Conservation (phyloP, 768 basidiomycete species). For the Galerina marginata region DNA sequence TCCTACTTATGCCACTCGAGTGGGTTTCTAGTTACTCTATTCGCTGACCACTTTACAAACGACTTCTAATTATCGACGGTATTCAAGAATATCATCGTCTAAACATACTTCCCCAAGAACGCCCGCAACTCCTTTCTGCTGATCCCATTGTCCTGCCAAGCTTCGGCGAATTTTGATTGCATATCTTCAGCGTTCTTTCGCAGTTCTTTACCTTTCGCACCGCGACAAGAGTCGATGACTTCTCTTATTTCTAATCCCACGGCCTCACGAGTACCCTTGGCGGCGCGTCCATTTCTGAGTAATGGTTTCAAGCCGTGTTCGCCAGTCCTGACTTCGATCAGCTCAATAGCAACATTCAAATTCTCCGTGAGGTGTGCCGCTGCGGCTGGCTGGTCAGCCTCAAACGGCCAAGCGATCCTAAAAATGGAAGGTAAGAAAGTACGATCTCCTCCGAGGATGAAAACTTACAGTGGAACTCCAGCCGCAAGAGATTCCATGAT, state of each 20-base stretch:
- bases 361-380: conserved; percentile 1
- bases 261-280: conserved; percentile 10
- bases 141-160: conserved; percentile 8
- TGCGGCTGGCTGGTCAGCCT: conserved; percentile 2
- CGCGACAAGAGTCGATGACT: neutral
- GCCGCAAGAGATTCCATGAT: neutral
- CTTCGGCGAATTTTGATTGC: neutral
- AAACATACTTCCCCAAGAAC: neutral
- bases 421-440: neutral
- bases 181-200: neutral
- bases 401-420: conserved; percentile 3
- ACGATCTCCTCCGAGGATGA: too few relatives aligned
- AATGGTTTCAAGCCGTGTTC: conserved; percentile 6
- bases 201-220: neutral
- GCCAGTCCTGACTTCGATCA: conserved; percentile 14
- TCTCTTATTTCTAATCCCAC: conserved; percentile 3
- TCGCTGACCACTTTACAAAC: too few relatives aligned
- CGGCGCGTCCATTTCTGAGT: neutral
- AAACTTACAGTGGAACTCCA: neutral
- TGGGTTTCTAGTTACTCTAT: too few relatives aligned
- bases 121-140: neutral
- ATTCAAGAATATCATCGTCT: neutral
- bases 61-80: too few relatives aligned
- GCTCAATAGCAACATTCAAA: conserved; percentile 6
- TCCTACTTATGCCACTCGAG: too few relatives aligned